Percentiles rank a stretch among this genome's conserved stretches.
These are phyloP conservation scores for Metschnikowia aberdeeniae DNA, from an alignment of 805 yeast genomes.

Conservation along the genomic window DNA sequence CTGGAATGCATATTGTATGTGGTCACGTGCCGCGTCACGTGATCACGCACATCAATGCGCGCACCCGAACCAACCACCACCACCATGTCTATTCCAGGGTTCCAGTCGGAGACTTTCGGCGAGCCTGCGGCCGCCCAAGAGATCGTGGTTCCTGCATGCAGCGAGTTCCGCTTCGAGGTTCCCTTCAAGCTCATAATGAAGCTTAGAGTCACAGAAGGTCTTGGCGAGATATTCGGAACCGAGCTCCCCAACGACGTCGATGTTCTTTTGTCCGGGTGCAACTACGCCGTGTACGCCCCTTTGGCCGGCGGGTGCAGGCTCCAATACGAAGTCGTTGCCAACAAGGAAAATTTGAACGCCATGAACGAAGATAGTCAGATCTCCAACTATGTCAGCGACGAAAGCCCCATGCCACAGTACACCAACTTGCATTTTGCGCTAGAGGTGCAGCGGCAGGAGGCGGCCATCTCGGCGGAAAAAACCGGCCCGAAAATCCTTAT, in stretches of 20 bases:
- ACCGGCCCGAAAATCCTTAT: conserved; percentile 64
- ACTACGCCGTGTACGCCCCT: conserved; percentile 38
- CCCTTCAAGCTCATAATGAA: conserved; percentile 46
- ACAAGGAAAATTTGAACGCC: conserved; percentile 22
- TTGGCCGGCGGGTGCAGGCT: conserved; percentile 61
- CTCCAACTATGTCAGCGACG: conserved; percentile 66
- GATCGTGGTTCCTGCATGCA: conserved; percentile 29
- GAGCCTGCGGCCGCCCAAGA: conserved; percentile 12
- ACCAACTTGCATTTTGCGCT: conserved; percentile 72
- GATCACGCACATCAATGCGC: not conserved
- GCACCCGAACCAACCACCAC: not conserved
- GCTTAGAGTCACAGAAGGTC: conserved; percentile 58
- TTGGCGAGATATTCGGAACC: conserved; percentile 89
- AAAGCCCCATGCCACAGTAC: conserved; percentile 59
- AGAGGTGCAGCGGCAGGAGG: conserved; percentile 47
- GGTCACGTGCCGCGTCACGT: not conserved
- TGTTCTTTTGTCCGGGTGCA: conserved; percentile 34
- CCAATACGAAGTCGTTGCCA: conserved; percentile 36
- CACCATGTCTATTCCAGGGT: conserved; percentile 17
- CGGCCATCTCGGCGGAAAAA: conserved; percentile 23
- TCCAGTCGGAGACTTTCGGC: conserved; percentile 3
- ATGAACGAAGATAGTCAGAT: conserved; percentile 35
- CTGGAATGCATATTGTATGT: not conserved
- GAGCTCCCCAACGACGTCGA: conserved; percentile 75
- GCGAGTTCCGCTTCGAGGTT: conserved; percentile 79